A percentile compares a stretch with the other conserved stretches of the same genome.
Conservation (phyloP, 129 eudicot genomes). For the Flaveria trinervia region DNA sequence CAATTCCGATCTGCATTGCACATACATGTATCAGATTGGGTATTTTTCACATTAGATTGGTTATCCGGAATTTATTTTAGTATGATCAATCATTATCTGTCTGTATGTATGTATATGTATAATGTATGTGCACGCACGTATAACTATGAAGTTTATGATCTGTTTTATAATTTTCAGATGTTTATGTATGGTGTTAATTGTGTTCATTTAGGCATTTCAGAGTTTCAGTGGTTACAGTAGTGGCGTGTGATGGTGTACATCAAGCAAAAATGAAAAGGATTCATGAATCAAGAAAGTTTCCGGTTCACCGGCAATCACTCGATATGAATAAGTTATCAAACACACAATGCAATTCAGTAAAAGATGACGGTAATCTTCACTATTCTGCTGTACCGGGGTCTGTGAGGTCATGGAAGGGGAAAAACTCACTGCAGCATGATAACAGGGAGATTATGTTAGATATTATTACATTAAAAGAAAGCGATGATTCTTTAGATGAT, state of each 20-base stretch:
- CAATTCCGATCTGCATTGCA: neutral
- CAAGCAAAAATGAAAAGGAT: conserved; percentile 48
- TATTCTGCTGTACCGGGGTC: conserved; percentile 31
- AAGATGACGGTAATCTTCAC: conserved; percentile 36
- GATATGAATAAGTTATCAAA: conserved; percentile 25
- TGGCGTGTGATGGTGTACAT: conserved; percentile 38
- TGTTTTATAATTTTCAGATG: neutral
- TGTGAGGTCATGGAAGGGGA: conserved; percentile 55
- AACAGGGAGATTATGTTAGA: conserved; percentile 59
- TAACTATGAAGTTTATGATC: neutral
- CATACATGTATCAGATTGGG: neutral
- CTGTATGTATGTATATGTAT: neutral
- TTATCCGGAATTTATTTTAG: neutral
- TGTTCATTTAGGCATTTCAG: conserved; percentile 19
- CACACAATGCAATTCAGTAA: conserved; percentile 32
- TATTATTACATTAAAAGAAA: conserved; percentile 42
- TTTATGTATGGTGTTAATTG: conserved; percentile 9
- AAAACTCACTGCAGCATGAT: conserved; percentile 40
- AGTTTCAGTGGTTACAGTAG: neutral
- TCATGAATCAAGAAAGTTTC: conserved; percentile 43
- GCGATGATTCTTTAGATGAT: conserved; percentile 60
- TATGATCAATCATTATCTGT: neutral
- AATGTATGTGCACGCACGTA: too few relatives aligned
- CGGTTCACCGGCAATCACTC: conserved; percentile 38
- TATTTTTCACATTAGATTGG: neutral